Base-by-base conservation (phyloP, 2,329 filamentous ascomycete species). In the Penicillium sp. region DNA sequence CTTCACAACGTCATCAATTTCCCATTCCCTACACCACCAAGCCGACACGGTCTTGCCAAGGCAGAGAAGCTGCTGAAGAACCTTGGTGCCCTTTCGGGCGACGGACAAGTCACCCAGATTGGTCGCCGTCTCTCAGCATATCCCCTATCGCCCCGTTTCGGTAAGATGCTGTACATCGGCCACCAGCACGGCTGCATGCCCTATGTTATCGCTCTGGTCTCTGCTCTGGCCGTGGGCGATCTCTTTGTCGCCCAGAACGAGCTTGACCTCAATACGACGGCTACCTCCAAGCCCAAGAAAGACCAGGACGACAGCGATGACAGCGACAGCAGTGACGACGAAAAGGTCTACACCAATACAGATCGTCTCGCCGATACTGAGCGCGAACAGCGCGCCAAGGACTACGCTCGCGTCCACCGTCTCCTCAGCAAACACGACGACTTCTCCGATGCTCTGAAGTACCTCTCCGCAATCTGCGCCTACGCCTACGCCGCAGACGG, bases 11-110 rank as follows among this genome's bases (percentile, higher is more conserved):
- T 98, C 6, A 78, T 87, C 61, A 94, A 93, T 65, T 98, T 98
- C 62, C 93, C 94, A 0, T 98, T 97, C 62, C 93, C 93, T 3
- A 97, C 91, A 10, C 83, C 89, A 0, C 93, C 93, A 2, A 84
- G 89, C 54, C 77, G 82, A 10, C 74, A 81, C 37, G 87, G 82
- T 48, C 74, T 98, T 14, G 78, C 80, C 33, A 87, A 85, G 59
- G 89, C 93, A 0, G 93, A 98, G 68, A 88, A 84, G 58, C 75
- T 96, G 6, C 74, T 98, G 7, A 83, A 79, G 32, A 94, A 95
- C 60, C 77, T 98, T 3, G 87, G 87, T 0, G 93, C 91, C 1
- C 74, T 97, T 20, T 80, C 81, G 8, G 54, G 77, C 0, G 75
- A 77, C 7, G 87, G 88, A 0, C 79, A 84, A 54, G 83, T 96